These are phyloP conservation scores for Amylocarpus encephaloides DNA, from an alignment of 2,329 filamentous ascomycete species.

Conservation along the genomic window DNA sequence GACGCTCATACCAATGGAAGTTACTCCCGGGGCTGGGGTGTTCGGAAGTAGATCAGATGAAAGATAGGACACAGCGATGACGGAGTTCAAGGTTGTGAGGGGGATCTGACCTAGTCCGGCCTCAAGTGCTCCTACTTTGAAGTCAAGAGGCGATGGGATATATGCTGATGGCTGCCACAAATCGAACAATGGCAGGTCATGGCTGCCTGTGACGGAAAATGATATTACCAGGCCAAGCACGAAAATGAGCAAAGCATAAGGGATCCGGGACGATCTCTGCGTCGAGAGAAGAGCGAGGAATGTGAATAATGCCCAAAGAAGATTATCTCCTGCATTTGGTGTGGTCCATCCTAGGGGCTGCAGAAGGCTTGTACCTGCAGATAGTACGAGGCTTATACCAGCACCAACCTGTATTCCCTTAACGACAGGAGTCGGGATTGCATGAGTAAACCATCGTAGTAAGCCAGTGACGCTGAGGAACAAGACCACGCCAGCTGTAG, in stretches of 20 bases:
- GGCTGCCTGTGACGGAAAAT: conserved; percentile 36
- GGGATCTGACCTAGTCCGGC: conserved; percentile 71
- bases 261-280: conserved; percentile 57
- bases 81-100: conserved; percentile 85
- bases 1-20: conserved; percentile 74
- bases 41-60: conserved; percentile 70
- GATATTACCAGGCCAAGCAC: conserved; percentile 62
- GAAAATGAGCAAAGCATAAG: conserved; percentile 73
- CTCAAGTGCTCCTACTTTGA: conserved; percentile 49
- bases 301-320: conserved; percentile 67
- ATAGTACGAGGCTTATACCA: conserved; percentile 74
- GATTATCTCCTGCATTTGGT: conserved; percentile 67
- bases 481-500: conserved; percentile 67
- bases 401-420: conserved; percentile 95
- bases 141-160: conserved; percentile 39
- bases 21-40: conserved; percentile 62
- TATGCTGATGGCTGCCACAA: conserved; percentile 54
- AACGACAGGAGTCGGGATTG: conserved; percentile 72
- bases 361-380: conserved; percentile 65
- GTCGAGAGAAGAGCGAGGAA: conserved; percentile 67
- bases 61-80: conserved; percentile 80
- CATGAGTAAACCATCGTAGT: conserved; percentile 64
- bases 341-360: conserved; percentile 61
- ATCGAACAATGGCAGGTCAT: conserved; percentile 44
- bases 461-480: conserved; percentile 74